Base-by-base conservation (phyloP, 371 early-diverging fungal species). In the Parasitella parasitica region DNA sequence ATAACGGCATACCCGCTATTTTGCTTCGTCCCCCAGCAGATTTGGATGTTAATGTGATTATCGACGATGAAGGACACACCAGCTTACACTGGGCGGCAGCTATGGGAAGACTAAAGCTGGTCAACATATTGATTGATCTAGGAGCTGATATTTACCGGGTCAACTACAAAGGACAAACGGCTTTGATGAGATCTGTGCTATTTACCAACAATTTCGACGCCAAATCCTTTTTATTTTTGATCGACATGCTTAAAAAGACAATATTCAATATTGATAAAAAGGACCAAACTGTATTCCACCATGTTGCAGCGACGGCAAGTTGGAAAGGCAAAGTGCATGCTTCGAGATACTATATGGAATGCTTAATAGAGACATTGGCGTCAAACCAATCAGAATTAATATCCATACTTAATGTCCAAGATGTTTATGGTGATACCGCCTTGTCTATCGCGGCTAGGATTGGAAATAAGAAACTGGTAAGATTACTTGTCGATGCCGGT, bases 1-100 rank as follows among this genome's bases (percentile, higher is more conserved):
- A 78, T 12, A 57, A 65, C 13, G 67, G 67, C 7, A 63, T 89
- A 3, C 88, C 89, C 1, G 66, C 76, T 1, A 78, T 87, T 12
- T 66, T 93, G 20, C 69, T 84, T 6, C 58, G 73, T 30, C 72
- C 80, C 32, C 80, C 86, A 3, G 39, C 73, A 0, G 88, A 88
- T 50, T 72, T 94, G 4, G 92, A 96, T 57, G 62, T 65, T n/a
- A 87, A 96, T 75, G 71, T 93, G 30, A 82, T 87, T 18, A 89
- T 97, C 39, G 97, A 97, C 61, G 95, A 93, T 43, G 91, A 91
- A 53, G 97, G 97, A 5, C 94, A 97, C 68, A 91, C 95, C 0
- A 82, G 94, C 2, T 73, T 95, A 15, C 98, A 97, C 65, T 97
- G 96, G 96, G 96, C 97, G 0, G 91, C 95, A 3, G 92, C 95